Evolutionary conservation across 352 stramenopile species (phyloP).

Genomic region (Pythium brachiatum): DNA sequence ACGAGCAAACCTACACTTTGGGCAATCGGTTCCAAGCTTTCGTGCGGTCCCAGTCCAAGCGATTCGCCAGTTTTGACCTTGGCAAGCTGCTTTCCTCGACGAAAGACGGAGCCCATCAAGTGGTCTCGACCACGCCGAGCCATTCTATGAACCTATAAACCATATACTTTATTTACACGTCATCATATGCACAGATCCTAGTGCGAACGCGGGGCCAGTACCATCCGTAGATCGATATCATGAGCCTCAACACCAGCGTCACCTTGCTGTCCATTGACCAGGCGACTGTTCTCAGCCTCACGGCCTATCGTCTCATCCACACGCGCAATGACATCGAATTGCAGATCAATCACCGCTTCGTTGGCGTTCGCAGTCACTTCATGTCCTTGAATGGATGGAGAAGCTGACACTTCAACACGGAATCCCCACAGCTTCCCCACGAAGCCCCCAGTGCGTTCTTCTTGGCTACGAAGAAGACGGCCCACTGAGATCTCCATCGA

Average conservation of each 20-base stretch:
- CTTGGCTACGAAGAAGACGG: not conserved
- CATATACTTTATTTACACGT: too few species aligned
- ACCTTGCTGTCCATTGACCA: not conserved
- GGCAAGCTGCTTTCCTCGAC: not conserved
- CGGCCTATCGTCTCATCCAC: not conserved
- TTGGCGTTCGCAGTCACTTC: too few species aligned
- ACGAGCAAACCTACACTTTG: not conserved
- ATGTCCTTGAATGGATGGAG: not conserved
- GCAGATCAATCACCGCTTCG: not conserved
- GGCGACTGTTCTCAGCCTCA: not conserved
- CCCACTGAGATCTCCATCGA: not conserved
- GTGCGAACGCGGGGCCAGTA: not conserved
- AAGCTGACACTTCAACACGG: not conserved
- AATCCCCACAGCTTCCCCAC: not conserved
- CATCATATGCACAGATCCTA: too few species aligned
- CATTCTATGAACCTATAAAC: not conserved
- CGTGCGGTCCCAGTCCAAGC: not conserved
- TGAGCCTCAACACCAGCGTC: too few species aligned
- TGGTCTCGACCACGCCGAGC: not conserved
- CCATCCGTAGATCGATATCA: not conserved
- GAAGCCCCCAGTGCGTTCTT: not conserved
- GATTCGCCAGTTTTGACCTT: not conserved
- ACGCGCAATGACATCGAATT: not conserved
- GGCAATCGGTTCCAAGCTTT: not conserved
- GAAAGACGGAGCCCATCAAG: not conserved